Conservation (phyloP, 139 green algal species). For the Chlorella sp. region DNA sequence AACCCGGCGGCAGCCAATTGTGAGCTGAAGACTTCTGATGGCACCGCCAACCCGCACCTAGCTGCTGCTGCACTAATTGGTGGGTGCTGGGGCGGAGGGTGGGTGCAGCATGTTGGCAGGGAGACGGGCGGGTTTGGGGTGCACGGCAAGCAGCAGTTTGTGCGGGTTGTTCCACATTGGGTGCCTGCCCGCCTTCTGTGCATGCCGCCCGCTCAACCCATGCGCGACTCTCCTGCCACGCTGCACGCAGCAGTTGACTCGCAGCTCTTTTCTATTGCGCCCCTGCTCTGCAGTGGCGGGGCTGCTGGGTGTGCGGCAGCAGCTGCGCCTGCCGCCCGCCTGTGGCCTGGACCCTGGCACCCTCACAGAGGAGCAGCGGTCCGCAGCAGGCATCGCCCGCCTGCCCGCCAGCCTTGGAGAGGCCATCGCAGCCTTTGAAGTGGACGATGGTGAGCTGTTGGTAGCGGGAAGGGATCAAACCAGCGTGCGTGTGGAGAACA, state of each 20-base stretch:
- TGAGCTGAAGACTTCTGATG: conserved; percentile 71
- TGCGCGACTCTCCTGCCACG: neutral
- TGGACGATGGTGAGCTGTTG: conserved; percentile 17
- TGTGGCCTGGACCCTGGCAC: conserved; percentile 39
- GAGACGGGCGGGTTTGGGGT: too few species aligned
- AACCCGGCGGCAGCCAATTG: conserved; percentile 19
- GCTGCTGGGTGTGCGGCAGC: conserved; percentile 49
- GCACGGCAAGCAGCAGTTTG: too few species aligned
- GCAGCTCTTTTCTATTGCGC: too few species aligned
- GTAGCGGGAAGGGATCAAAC: too few species aligned
- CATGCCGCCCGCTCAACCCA: too few species aligned
- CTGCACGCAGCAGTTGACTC: too few species aligned
- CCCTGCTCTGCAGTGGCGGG: conserved; percentile 56
- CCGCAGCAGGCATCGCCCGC: conserved; percentile 4
- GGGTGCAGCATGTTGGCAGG: too few species aligned
- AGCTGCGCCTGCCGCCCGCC: conserved; percentile 35
- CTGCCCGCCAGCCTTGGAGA: conserved; percentile 26
- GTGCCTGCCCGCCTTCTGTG: neutral
- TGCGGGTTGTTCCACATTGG: too few species aligned
- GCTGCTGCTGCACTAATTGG: conserved; percentile 57
- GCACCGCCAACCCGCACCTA: conserved; percentile 75
- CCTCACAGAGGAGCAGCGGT: neutral
- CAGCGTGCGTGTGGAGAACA: too few species aligned
- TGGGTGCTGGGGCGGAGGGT: neutral
- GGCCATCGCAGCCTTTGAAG: conserved; percentile 23